phyloP scores from a whole-genome alignment of 2,329 filamentous ascomycete genomes.

The Exophiala sp. region DNA sequence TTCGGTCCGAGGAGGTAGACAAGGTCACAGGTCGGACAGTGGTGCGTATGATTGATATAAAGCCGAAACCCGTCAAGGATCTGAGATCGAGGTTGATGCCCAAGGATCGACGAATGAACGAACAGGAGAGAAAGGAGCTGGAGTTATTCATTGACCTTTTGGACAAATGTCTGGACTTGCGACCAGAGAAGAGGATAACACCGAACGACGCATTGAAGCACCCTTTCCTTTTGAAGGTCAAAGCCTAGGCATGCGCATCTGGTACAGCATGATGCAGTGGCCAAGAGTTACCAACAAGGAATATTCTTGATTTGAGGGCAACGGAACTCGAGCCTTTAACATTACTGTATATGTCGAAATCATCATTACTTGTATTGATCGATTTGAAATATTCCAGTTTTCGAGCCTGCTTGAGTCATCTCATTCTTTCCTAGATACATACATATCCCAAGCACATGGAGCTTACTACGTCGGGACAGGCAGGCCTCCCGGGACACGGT shows the following conservation, averaged over 20 bases:
- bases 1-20: slow-evolving; percentile 79
- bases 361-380: too few relatives aligned
- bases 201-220: slow-evolving; percentile 83
- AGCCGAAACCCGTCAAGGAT: slow-evolving; percentile 72
- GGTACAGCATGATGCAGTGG: neutral
- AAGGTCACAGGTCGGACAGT: slow-evolving; percentile 78
- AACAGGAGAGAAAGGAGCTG: slow-evolving; percentile 72
- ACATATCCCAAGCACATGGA: too few relatives aligned
- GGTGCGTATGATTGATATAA: slow-evolving; percentile 44
- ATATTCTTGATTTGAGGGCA: too few relatives aligned
- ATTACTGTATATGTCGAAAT: too few relatives aligned
- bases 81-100: slow-evolving; percentile 73
- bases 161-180: slow-evolving; percentile 81
- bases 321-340: too few relatives aligned
- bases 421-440: too few relatives aligned
- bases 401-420: too few relatives aligned
- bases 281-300: too few relatives aligned
- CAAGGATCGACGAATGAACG: slow-evolving; percentile 68
- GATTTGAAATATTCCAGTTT: too few relatives aligned
- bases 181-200: slow-evolving; percentile 88
- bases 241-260: neutral
- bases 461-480: too few relatives aligned
- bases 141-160: slow-evolving; percentile 81
- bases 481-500: too few relatives aligned
- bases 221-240: slow-evolving; percentile 67